These are phyloP conservation scores for Lactarius trivialis DNA, from an alignment of 768 basidiomycete species.

Conservation along the genomic window DNA sequence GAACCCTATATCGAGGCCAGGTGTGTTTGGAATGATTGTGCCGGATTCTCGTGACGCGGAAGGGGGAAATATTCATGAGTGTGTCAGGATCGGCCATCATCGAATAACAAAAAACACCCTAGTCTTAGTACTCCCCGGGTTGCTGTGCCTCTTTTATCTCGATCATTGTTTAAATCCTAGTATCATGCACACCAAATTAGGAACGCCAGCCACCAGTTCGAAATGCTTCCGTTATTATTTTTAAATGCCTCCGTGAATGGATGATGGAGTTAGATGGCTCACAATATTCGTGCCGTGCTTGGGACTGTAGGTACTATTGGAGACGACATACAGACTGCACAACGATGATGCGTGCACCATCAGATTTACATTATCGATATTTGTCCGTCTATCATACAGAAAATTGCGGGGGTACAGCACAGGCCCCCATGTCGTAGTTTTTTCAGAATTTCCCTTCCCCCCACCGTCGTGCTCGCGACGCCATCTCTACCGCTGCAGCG, in stretches of 20 bases:
- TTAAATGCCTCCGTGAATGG: no score
- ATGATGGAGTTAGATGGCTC: background rate
- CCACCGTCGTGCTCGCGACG: conserved; percentile 58
- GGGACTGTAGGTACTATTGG: background rate
- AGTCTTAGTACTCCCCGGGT: background rate
- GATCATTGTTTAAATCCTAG: background rate
- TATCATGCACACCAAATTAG: background rate
- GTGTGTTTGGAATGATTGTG: background rate
- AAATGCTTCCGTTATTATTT: background rate
- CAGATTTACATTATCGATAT: background rate
- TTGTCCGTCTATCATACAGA: conserved; percentile 1
- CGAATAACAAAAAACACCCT: background rate
- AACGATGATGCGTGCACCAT: background rate
- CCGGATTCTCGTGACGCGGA: background rate
- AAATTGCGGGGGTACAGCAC: background rate
- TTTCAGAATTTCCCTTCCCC: conserved; percentile 55
- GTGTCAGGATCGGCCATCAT: background rate
- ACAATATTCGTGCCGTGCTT: background rate
- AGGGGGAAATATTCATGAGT: background rate
- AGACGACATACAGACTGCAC: background rate
- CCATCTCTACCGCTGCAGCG: conserved; percentile 94
- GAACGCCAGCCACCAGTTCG: background rate
- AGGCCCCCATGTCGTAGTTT: background rate
- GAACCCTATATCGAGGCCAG: background rate
- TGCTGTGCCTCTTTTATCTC: background rate